Base-by-base conservation (phyloP, 495 filamentous ascomycete species). In the Aspergillus bertholletiae region DNA sequence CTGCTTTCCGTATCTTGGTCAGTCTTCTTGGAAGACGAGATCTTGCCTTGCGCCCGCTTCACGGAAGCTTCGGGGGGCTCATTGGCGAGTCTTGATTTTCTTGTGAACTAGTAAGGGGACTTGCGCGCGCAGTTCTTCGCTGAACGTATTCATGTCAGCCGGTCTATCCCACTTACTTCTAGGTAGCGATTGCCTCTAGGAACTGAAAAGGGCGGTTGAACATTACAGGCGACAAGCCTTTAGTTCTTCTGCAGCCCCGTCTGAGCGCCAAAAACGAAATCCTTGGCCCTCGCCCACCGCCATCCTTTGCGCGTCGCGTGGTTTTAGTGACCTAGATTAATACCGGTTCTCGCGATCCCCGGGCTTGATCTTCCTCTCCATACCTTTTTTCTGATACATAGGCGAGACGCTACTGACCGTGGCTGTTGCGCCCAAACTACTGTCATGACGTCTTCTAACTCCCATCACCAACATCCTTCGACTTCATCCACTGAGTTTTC, bases 361-460 rank as follows among this genome's bases (percentile, higher is more conserved):
- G n/a, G 0, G 11, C 39, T 18, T 43, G 2, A 3, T 43, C 13
- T 15, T 12, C 30, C 5, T 34, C 12, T 15, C 13, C 34, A n/a
- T 5, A 12, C 13, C 13, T 2, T n/a, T 15, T 3, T n/a, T n/a
- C n/a, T 5, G 17, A 37, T 15, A 2, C 9, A 12, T 35, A 11
- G 5, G 41, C 34, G 34, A 37, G 17, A 15, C 5, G 34, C 34
- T 37, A 41, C 34, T 34, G 30, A 49, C 40, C 32, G 49, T 28
- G 27, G 8, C 4, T 28, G n/a, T 13, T 22, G 11, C 18, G 3
- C n/a, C n/a, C 12, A 23, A 22, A 34, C 27, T 28, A 40, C 40
- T 54, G 48, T 41, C 47, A 74, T 72, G 63, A 67, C 67, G 20
- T 72, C 71, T 22, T 65, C 71, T 0, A 44, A 58, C n/a, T 56